Conservation (phyloP, 2,329 filamentous ascomycete genomes). For the Aspergillus quadrilineatus region DNA sequence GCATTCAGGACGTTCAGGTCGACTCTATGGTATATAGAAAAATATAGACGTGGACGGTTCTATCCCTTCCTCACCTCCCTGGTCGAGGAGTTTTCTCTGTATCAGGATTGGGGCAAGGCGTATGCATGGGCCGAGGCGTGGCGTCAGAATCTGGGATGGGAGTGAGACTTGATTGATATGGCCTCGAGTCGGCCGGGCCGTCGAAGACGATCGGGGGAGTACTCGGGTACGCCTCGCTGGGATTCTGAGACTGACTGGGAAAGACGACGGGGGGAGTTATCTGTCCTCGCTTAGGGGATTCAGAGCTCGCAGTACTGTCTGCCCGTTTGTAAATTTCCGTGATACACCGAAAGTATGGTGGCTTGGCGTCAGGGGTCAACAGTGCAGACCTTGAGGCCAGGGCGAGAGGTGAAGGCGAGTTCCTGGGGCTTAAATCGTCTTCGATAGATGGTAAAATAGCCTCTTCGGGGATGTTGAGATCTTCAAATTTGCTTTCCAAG, state of each 20-base stretch:
- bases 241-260: neutral
- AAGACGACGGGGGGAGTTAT: conserved; percentile 32
- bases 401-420: conserved; percentile 20
- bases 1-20: neutral
- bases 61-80: conserved; percentile 22
- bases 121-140: conserved; percentile 34
- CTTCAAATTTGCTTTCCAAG: conserved; percentile 34
- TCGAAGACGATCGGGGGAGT: conserved; percentile 23
- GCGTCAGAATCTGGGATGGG: conserved; percentile 32
- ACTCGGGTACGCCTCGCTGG: conserved; percentile 12
- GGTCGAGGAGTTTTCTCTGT: conserved; percentile 28
- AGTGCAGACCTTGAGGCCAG: conserved; percentile 13
- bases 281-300: conserved; percentile 25
- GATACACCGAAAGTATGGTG: conserved; percentile 13
- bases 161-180: conserved; percentile 20
- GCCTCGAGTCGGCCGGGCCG: neutral
- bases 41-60: conserved; percentile 2
- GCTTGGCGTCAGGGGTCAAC: conserved; percentile 9
- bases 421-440: conserved; percentile 27
- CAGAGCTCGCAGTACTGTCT: conserved; percentile 7
- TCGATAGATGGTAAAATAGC: conserved; percentile 29
- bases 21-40: conserved; percentile 6
- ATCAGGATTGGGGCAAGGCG: conserved; percentile 28
- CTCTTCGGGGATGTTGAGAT: conserved; percentile 37
- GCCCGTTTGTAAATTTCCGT: conserved; percentile 8